Base-by-base conservation (phyloP, 192 early-diverging fungal genomes). In the Coemansia sp. region DNA sequence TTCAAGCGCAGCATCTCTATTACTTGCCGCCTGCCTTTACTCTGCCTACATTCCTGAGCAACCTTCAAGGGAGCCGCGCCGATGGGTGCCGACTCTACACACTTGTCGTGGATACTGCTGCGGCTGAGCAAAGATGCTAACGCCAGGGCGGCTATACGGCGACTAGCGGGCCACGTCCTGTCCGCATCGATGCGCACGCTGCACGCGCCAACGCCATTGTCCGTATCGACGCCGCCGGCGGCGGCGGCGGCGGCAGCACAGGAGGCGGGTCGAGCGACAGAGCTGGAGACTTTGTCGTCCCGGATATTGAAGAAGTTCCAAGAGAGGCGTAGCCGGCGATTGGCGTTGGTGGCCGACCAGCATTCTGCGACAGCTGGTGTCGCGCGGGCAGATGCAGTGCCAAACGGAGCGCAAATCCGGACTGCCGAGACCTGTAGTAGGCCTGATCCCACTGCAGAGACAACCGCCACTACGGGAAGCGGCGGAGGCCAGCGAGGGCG, bases 51-150 rank as follows among this genome's bases (percentile, higher is more conserved):
- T n/a, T n/a, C n/a, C 15, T 54, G 27, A 54, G 4, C 29, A 32
- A 15, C 15, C 15, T 31, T 25, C 51, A 17, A 17, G 15, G 15
- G 49, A 54, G 51, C 29, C 29, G 35, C 31, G 51, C 51, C 36
- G 59, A 77, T 79, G 77, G 77, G 71, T 24, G 77, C 77, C 5
- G 77, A 79, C 56, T 73, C 77, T 17, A 79, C 70, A 49, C 67
- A 73, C 38, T 40, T 80, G 49, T 68, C 68, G 51, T 61, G 68
- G 68, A 62, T 69, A 20, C 49, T 80, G 49, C 58, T 64, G 43
- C 72, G 68, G 4, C 35, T 74, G 32, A 59, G 59, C 36, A 61
- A 65, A 20, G 72, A 79, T 57, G 67, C 47, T 19, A 62, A 65
- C 22, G 45, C 64, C 35, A 56, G 68, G 47, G 42, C 35, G 1